Evolutionary conservation across 805 yeast genomes (phyloP), one percentile per base, ranked within the genome.

Genomic region (Ogataea paradorogensis): DNA sequence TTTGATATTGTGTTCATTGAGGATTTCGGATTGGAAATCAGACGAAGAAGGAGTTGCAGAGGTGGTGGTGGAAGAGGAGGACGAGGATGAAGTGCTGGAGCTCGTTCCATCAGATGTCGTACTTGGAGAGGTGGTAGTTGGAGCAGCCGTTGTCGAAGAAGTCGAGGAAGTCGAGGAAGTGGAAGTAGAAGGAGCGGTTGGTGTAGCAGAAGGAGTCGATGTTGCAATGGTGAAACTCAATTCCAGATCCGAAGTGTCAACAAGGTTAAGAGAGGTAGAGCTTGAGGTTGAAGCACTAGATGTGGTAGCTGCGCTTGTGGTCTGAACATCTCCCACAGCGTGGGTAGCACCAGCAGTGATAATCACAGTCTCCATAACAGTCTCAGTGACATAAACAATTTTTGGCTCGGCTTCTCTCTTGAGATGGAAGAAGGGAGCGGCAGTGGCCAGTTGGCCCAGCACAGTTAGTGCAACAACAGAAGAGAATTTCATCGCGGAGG

Each of bases 1-100:
- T 55, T 76, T 72, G 21, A 52, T 51, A 61, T 84, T 84, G 69
- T 84, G 91, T 44, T 70, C 80, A 43, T 62, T 61, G 44, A 85
- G 67, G 43, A 84, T 76, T 24, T 61, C 57, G 5, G 48, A 27
- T 13, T 50, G 45, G 33, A 59, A 58, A 16, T 30, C 50, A n/a
- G 53, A 49, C 1, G 48, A 39, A 6, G 50, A 21, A 9, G 54
- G 21, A 15, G 51, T 31, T 37, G 51, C 22, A 37, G 55, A 24
- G 3, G 56, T 27, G 15, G 48, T 11, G 8, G 53, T 11, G 14
- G 56, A 23, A 5, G 61, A 7, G 3, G 59, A 16, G 29, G 38
- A 25, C 16, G 59, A 31, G 15, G 53, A 21, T 15, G 49, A 15
- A 7, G 55, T 21, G 8, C 56, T 18, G 7, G 46, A n/a, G 9